These are phyloP conservation scores for Priceomyces castillae DNA, from an alignment of 805 yeast genomes.

Conservation along the genomic window DNA sequence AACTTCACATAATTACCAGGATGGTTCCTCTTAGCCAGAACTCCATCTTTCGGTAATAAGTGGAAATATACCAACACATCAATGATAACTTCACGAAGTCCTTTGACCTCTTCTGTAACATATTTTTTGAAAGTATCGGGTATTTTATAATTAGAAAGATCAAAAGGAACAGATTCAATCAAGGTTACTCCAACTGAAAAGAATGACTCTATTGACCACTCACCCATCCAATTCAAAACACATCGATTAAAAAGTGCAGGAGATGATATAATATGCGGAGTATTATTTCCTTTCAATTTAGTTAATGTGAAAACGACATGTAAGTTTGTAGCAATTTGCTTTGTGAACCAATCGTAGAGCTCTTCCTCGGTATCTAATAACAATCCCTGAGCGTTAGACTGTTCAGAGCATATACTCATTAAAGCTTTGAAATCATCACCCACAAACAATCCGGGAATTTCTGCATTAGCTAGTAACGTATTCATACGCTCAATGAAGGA, in stretches of 20 bases:
- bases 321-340: slow-evolving; percentile 63
- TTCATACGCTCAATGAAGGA: slow-evolving; percentile 89
- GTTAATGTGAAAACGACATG: slow-evolving; percentile 81
- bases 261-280: slow-evolving; percentile 61
- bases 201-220: slow-evolving; percentile 60
- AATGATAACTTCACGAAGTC: slow-evolving; percentile 46
- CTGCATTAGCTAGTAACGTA: slow-evolving; percentile 88
- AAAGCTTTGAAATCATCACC: slow-evolving; percentile 63
- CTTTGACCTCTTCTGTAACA: slow-evolving; percentile 12
- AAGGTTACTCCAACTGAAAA: slow-evolving; percentile 46
- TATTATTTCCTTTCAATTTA: slow-evolving; percentile 29
- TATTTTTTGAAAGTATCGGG: slow-evolving; percentile 24
- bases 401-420: slow-evolving; percentile 54
- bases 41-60: slow-evolving; percentile 13
- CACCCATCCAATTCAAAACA: slow-evolving; percentile 85
- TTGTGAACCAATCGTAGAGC: slow-evolving; percentile 68
- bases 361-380: slow-evolving; percentile 68
- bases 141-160: slow-evolving; percentile 38
- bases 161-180: slow-evolving; percentile 51
- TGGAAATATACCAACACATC: slow-evolving; percentile 50
- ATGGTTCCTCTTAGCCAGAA: slow-evolving; percentile 17
- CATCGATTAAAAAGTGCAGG: slow-evolving; percentile 91
- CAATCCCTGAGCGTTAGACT: slow-evolving; percentile 57
- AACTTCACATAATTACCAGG: slow-evolving; percentile 61
- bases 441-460: slow-evolving; percentile 83